These are phyloP conservation scores for Acanthochlamys bracteata DNA, from an alignment of 106 monocot genomes.

Conservation along the genomic window DNA sequence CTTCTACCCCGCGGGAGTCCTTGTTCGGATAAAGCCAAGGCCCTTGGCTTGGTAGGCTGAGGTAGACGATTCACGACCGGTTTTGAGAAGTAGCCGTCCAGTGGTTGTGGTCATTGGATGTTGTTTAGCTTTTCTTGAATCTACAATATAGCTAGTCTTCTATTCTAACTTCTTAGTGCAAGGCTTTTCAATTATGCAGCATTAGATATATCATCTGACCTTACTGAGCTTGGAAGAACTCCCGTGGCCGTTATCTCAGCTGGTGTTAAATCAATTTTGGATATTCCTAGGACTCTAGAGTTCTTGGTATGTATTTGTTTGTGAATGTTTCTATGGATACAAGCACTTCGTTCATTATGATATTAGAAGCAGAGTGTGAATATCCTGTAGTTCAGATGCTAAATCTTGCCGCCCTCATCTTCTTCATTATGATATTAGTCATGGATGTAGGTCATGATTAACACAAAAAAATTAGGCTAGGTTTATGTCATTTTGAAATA, in stretches of 20 bases:
- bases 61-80: background rate
- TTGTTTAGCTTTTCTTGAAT: background rate
- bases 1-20: background rate
- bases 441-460: too few species aligned
- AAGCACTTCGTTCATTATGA: too few species aligned
- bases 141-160: background rate
- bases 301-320: slow-evolving; percentile 53
- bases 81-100: background rate
- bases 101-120: too few species aligned
- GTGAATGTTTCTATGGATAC: too few species aligned
- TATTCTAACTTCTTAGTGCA: slow-evolving; percentile 3
- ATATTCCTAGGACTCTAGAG: slow-evolving; percentile 93
- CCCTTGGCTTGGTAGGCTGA: background rate
- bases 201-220: slow-evolving; percentile 96
- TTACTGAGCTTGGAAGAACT: slow-evolving; percentile 92
- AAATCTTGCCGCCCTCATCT: too few species aligned
- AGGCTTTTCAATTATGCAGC: slow-evolving; percentile 35
- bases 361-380: too few species aligned
- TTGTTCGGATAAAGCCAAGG: background rate
- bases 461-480: too few species aligned
- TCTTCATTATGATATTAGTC: too few species aligned
- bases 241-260: slow-evolving; percentile 93
- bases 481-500: too few species aligned
- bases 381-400: too few species aligned
- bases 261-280: slow-evolving; percentile 95